phyloP scores from a whole-genome alignment of 306 rosid genomes.

The Citrullus colocynthis region DNA sequence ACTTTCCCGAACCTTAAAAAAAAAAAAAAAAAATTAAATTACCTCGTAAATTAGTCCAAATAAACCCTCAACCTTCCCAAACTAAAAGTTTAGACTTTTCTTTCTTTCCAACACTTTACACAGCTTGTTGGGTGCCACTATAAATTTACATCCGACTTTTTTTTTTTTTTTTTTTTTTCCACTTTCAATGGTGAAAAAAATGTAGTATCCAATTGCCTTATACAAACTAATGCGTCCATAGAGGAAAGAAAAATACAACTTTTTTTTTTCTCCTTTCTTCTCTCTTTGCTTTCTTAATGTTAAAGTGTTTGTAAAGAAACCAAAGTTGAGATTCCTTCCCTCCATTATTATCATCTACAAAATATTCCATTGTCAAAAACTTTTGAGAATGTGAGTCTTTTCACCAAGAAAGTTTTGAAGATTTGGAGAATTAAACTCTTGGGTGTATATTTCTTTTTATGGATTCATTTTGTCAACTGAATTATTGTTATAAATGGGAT shows the following conservation, averaged over 20 bases:
- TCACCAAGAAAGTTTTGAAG: not conserved
- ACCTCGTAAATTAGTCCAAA: too few relatives aligned
- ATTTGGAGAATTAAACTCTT: not conserved
- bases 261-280: not conserved
- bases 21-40: too few relatives aligned
- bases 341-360: not conserved
- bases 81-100: not conserved
- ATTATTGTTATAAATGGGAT: too few relatives aligned
- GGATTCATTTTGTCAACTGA: too few relatives aligned
- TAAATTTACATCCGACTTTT: not conserved
- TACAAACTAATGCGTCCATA: not conserved
- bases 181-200: not conserved
- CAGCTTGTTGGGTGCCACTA: not conserved
- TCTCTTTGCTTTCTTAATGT: not conserved
- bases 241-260: not conserved
- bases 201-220: not conserved
- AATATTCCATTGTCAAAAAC: not conserved
- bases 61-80: too few relatives aligned
- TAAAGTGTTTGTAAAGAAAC: conserved; percentile 5
- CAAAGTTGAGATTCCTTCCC: conserved; percentile 2
- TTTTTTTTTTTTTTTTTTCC: not conserved
- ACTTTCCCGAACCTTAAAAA: too few relatives aligned
- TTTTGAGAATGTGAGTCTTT: not conserved
- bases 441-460: too few relatives aligned
- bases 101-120: not conserved